A percentile compares a stretch with the other conserved stretches of the same genome.
These are phyloP conservation scores for Capsicum pubescens DNA, from an alignment of 257 asterid genomes.

Conservation along the genomic window DNA sequence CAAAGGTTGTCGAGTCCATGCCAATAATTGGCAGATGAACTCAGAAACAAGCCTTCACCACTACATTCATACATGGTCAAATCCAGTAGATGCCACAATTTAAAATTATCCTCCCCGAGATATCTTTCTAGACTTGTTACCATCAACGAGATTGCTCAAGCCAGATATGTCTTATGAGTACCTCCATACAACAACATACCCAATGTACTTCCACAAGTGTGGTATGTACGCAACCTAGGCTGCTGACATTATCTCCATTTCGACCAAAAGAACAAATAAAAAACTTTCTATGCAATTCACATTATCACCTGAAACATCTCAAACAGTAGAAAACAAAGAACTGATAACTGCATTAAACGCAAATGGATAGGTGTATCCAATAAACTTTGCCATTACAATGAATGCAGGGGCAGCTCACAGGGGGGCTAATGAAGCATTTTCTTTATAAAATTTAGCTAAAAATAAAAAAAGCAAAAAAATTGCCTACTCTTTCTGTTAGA, in stretches of 20 bases:
- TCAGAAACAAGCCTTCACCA: background rate
- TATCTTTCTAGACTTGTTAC: background rate
- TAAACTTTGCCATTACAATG: background rate
- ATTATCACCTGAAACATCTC: conserved; percentile 7
- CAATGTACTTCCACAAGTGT: no score
- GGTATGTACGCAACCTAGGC: no score
- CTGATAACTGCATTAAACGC: conserved; percentile 21
- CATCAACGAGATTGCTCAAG: background rate
- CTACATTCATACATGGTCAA: background rate
- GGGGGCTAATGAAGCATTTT: no score
- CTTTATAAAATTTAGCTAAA: no score
- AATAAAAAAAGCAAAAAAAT: no score
- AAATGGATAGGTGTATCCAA: background rate
- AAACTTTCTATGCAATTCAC: background rate
- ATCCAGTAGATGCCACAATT: background rate
- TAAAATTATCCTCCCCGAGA: background rate
- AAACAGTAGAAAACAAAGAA: conserved; percentile 22
- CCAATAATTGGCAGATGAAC: background rate
- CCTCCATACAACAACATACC: background rate
- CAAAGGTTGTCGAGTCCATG: background rate
- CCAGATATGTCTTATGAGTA: background rate
- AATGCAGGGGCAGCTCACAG: no score
- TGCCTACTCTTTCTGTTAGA: no score
- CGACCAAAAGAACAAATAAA: background rate
- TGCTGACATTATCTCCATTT: no score